A percentile compares a stretch with the other conserved stretches of the same genome.
Conservation (phyloP, 805 yeast genomes). For the Candida nonsorbophila region DNA sequence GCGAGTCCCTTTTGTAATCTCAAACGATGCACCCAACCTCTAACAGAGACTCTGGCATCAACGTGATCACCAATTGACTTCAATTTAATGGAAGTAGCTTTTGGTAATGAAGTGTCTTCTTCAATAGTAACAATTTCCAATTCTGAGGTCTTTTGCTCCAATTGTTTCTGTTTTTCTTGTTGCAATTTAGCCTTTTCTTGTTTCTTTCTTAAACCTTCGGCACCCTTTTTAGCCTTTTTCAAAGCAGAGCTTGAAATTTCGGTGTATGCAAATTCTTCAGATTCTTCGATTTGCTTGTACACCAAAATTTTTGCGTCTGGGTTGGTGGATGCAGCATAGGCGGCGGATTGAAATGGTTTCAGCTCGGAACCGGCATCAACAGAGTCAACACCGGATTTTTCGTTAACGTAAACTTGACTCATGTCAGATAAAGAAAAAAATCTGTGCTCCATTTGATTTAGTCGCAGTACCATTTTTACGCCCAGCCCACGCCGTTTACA, state of each 20-base stretch:
- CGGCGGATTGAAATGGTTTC: conserved; percentile 74
- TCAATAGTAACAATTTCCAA: conserved; percentile 64
- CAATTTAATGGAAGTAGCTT: conserved; percentile 65
- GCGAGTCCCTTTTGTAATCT: conserved; percentile 90
- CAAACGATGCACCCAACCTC: conserved; percentile 96
- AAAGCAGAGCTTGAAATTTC: conserved; percentile 87
- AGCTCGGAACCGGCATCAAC: conserved; percentile 56
- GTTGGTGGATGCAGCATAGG: conserved; percentile 61
- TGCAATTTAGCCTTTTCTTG: conserved; percentile 59
- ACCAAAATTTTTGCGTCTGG: conserved; percentile 56
- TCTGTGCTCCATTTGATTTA: neutral
- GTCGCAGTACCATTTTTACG: conserved; percentile 1
- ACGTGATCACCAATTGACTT: conserved; percentile 46
- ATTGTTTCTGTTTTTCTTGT: conserved; percentile 58
- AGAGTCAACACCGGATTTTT: conserved; percentile 63
- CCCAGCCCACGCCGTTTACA: neutral
- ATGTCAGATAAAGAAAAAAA: neutral
- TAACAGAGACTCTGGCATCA: conserved; percentile 68
- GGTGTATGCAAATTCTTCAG: conserved; percentile 48
- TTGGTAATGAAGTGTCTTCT: conserved; percentile 70
- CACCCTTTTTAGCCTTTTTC: conserved; percentile 95
- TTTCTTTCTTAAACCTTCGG: conserved; percentile 83
- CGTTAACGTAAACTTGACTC: conserved; percentile 65
- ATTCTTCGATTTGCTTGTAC: conserved; percentile 55
- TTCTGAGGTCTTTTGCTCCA: conserved; percentile 60